A percentile compares a stretch with the other conserved stretches of the same genome.
phyloP scores from a whole-genome alignment of 306 rosid genomes.

The Castanospermum australe region DNA sequence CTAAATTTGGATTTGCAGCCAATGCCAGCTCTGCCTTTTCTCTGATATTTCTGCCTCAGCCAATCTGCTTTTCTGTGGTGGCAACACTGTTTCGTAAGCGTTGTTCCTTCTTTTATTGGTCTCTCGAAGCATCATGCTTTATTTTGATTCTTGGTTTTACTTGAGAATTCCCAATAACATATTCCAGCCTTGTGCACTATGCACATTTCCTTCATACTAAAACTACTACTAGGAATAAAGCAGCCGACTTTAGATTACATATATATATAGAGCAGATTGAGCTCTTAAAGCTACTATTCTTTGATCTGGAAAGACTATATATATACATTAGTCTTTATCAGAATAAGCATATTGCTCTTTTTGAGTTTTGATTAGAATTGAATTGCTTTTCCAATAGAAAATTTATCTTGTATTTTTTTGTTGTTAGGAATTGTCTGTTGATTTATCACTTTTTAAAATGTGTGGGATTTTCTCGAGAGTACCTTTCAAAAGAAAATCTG shows the following conservation, averaged over 20 bases:
- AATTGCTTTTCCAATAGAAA: not conserved
- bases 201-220: constrained; percentile 1
- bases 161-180: constrained; percentile 29
- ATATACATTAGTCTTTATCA: not conserved
- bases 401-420: not conserved
- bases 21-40: constrained; percentile 19
- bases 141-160: constrained; percentile 46
- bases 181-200: not conserved
- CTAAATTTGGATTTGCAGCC: constrained; percentile 28
- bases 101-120: constrained; percentile 37
- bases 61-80: constrained; percentile 39
- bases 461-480: too few species aligned
- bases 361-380: not conserved
- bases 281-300: constrained; percentile 1
- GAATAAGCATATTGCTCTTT: constrained; percentile 7
- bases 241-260: constrained; percentile 9
- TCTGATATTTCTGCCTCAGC: constrained; percentile 29
- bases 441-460: not conserved
- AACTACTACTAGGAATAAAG: constrained; percentile 34
- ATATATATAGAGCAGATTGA: not conserved
- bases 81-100: constrained; percentile 37
- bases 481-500: too few species aligned
- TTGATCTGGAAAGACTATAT: not conserved
- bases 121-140: constrained; percentile 43
- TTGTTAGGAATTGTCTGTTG: too few species aligned